Percentiles rank a stretch among this genome's conserved stretches.
These are phyloP conservation scores for Xylariaceae sp. DNA, from an alignment of 2,329 filamentous ascomycete species.

Conservation along the genomic window DNA sequence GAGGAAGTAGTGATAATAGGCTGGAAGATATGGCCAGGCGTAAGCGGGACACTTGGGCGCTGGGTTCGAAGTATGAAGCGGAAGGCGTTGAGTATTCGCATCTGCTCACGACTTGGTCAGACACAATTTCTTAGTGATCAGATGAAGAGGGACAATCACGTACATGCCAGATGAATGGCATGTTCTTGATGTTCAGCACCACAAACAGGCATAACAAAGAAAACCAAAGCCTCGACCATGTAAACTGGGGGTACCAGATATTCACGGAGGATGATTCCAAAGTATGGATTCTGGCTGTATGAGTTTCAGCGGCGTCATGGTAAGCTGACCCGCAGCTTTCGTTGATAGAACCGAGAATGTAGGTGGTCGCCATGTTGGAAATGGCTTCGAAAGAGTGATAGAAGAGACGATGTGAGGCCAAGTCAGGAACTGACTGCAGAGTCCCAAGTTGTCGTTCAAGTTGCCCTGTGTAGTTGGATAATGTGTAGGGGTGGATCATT, in stretches of 20 bases:
- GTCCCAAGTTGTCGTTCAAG: no score
- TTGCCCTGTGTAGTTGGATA: no score
- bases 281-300: constrained; percentile 6
- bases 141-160: constrained; percentile 22
- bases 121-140: background rate
- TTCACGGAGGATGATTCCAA: constrained; percentile 8
- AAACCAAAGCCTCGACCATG: constrained; percentile 27
- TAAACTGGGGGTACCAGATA: constrained; percentile 16
- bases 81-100: constrained; percentile 34
- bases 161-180: constrained; percentile 60
- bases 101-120: constrained; percentile 15
- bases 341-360: constrained; percentile 20
- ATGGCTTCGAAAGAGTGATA: no score
- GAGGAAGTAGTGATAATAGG: constrained; percentile 58
- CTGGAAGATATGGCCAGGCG: constrained; percentile 56
- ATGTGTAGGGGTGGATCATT: no score
- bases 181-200: constrained; percentile 52
- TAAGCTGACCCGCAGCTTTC: constrained; percentile 16
- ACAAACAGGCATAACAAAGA: constrained; percentile 34
- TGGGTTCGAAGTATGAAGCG: constrained; percentile 39
- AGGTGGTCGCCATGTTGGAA: constrained; percentile 17
- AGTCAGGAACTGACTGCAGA: no score
- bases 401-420: no score
- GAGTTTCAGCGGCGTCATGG: constrained; percentile 10
- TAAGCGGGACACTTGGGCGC: constrained; percentile 35